Evolutionary conservation across 441 rosid species (phyloP).

Genomic region (Croton laevigatus): DNA sequence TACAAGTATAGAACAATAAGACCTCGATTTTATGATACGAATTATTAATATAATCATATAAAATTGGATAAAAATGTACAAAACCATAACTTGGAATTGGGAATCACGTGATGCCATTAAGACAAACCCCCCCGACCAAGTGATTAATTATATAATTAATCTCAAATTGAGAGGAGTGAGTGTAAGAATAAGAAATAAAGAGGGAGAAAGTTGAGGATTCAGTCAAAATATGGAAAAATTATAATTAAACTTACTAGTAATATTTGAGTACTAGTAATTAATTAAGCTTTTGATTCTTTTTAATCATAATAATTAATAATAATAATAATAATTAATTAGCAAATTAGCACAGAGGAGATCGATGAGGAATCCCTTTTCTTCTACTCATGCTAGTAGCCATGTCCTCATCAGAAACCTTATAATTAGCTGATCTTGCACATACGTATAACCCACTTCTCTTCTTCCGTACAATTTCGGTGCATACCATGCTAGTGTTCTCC

Average conservation of each 20-base stretch:
- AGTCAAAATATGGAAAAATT: constrained; percentile 27
- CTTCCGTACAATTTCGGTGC: constrained; percentile 65
- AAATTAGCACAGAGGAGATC: constrained; percentile 79
- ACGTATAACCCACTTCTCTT: constrained; percentile 68
- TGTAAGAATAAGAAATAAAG: not conserved
- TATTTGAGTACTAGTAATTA: not conserved
- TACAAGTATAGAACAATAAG: not conserved
- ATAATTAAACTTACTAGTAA: not conserved
- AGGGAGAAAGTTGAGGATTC: constrained; percentile 21
- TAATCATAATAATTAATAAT: too few species aligned
- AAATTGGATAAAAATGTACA: constrained; percentile 24
- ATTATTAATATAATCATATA: constrained; percentile 5
- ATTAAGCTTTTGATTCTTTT: not conserved
- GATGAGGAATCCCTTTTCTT: constrained; percentile 88
- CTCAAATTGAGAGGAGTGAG: constrained; percentile 9
- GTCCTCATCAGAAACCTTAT: constrained; percentile 54
- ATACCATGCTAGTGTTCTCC: constrained; percentile 40
- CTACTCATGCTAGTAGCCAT: constrained; percentile 71
- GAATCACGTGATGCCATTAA: constrained; percentile 79
- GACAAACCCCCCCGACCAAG: constrained; percentile 65
- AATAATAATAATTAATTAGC: not conserved
- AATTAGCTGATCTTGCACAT: constrained; percentile 53
- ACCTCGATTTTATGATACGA: constrained; percentile 23
- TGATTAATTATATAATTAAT: constrained; percentile 34
- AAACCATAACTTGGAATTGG: constrained; percentile 46